phyloP scores from a whole-genome alignment of 768 basidiomycete genomes.

The Leccinum pellstonianum region DNA sequence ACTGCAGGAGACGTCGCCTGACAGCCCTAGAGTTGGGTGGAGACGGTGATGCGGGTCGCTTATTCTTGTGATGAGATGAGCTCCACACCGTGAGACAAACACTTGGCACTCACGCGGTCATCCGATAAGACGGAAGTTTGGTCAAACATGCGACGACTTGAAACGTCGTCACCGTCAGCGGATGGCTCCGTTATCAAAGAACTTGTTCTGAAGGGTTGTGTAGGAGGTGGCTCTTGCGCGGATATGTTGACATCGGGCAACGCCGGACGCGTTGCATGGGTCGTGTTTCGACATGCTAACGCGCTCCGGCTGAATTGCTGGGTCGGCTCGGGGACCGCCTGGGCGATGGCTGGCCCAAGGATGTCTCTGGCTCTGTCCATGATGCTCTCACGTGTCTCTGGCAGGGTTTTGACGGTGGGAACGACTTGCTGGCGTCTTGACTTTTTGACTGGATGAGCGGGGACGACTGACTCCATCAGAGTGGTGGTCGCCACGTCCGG shows the following conservation, averaged over 20 bases:
- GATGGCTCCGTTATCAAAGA: conserved; percentile 17
- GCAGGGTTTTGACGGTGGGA: conserved; percentile 46
- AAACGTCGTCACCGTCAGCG: background rate
- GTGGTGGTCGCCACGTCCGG: conserved; percentile 30
- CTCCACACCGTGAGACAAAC: conserved; percentile 1
- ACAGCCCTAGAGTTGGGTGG: conserved; percentile 3
- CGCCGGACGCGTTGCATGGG: background rate
- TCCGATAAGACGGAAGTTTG: conserved; percentile 10
- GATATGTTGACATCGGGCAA: background rate
- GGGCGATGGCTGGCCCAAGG: conserved; percentile 21
- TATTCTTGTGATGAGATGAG: conserved; percentile 12
- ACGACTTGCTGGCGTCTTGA: conserved; percentile 36
- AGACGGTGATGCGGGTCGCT: conserved; percentile 15
- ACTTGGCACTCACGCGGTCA: conserved; percentile 11
- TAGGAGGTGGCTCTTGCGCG: conserved; percentile 24
- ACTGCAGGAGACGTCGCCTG: conserved; percentile 15
- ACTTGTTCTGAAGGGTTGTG: conserved; percentile 43
- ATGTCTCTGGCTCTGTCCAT: conserved; percentile 38
- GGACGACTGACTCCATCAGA: conserved; percentile 54
- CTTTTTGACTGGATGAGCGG: conserved; percentile 47
- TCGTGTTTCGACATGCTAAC: conserved; percentile 19
- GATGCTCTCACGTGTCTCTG: conserved; percentile 46
- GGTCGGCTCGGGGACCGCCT: conserved; percentile 18
- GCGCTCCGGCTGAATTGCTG: conserved; percentile 36
- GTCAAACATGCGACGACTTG: conserved; percentile 18